A percentile compares a stretch with the other conserved stretches of the same genome.
Evolutionary conservation across 1,284 basidiomycete genomes (phyloP).

Genomic region (Ganoderma sinense): DNA sequence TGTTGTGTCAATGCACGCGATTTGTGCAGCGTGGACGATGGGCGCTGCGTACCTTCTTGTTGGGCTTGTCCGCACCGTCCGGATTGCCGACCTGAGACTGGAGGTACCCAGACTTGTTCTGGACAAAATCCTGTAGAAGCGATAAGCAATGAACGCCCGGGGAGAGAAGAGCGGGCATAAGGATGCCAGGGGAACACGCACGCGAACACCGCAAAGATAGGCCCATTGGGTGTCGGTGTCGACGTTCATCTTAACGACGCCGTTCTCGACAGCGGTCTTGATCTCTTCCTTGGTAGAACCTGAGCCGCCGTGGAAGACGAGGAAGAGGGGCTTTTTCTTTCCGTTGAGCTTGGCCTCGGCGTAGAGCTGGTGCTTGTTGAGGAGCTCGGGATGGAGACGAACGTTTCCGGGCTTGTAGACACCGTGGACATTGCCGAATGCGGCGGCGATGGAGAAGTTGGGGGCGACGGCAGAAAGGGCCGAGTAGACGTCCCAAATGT

Average conservation of each 20-base stretch:
- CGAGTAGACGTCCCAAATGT: constrained; percentile 92
- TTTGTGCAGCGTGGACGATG: neutral
- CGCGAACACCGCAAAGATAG: constrained; percentile 90
- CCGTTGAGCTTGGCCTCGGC: constrained; percentile 76
- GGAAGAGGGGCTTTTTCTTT: constrained; percentile 88
- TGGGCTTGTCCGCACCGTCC: constrained; percentile 92
- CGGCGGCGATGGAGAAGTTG: constrained; percentile 97
- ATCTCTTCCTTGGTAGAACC: constrained; percentile 98
- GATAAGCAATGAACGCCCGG: neutral
- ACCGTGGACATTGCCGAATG: constrained; percentile 97
- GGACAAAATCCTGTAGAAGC: constrained; percentile 77
- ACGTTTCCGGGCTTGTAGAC: constrained; percentile 97
- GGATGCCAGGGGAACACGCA: constrained; percentile 40
- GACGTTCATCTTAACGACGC: constrained; percentile 98
- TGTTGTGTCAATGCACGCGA: neutral
- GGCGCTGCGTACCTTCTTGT: constrained; percentile 83
- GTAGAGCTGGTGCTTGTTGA: constrained; percentile 91
- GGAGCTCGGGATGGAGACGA: constrained; percentile 89
- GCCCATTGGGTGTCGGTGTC: constrained; percentile 96
- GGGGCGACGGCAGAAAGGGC: constrained; percentile 88
- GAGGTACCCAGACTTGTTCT: constrained; percentile 87
- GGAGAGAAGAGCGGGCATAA: neutral
- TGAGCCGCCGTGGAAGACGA: constrained; percentile 99
- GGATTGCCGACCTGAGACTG: constrained; percentile 93
- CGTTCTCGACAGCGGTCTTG: constrained; percentile 88